phyloP scores from a whole-genome alignment of 108 stramenopile species.

The Nitzschia sp. region DNA sequence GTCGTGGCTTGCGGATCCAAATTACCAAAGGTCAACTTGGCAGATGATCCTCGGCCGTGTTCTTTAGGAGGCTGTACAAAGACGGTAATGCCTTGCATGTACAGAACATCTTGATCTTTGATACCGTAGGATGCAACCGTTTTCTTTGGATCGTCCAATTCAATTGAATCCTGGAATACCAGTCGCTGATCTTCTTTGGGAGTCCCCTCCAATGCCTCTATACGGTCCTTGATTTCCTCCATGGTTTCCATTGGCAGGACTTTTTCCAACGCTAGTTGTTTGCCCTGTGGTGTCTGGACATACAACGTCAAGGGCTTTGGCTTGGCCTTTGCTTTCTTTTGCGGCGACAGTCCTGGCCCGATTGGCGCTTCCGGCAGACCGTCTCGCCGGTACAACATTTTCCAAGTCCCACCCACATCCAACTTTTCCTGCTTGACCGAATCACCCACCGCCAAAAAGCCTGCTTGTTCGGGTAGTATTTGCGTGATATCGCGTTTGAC shows the following conservation, averaged over 20 bases:
- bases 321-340: neutral
- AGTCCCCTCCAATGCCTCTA: constrained; percentile 15
- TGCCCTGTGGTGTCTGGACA: neutral
- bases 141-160: neutral
- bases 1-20: neutral
- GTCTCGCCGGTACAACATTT: constrained; percentile 17
- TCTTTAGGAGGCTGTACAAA: neutral
- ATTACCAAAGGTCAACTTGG: too few species aligned
- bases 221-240: constrained; percentile 12
- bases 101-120: constrained; percentile 6
- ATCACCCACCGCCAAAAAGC: constrained; percentile 11
- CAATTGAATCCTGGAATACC: neutral
- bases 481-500: constrained; percentile 5
- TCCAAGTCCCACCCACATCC: constrained; percentile 28
- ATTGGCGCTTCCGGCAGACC: constrained; percentile 4
- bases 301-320: neutral
- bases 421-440: constrained; percentile 10
- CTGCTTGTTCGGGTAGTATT: constrained; percentile 11
- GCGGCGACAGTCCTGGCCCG: constrained; percentile 4
- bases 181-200: constrained; percentile 14
- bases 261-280: neutral
- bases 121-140: neutral
- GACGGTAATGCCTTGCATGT: constrained; percentile 2
- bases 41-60: neutral
- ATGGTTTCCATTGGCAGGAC: constrained; percentile 10